Evolutionary conservation across 2,329 filamentous ascomycete species (phyloP).

Genomic region (Whalleya microplaca): DNA sequence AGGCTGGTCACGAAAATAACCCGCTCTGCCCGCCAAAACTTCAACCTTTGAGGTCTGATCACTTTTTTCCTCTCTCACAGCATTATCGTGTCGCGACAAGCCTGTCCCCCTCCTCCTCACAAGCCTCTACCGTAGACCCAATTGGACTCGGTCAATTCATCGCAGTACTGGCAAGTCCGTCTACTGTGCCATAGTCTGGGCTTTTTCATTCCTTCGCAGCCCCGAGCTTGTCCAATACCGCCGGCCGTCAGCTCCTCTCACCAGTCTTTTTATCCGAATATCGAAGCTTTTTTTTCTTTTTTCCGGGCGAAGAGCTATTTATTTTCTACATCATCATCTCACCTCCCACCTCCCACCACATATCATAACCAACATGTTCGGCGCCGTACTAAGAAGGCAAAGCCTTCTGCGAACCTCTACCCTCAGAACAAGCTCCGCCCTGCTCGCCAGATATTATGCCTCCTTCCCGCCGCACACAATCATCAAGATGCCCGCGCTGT

Average conservation of each 20-base stretch:
- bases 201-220: slow-evolving; percentile 19
- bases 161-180: slow-evolving; percentile 23
- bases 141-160: slow-evolving; percentile 29
- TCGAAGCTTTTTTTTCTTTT: slow-evolving; percentile 10
- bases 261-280: slow-evolving; percentile 17
- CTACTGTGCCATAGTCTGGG: slow-evolving; percentile 24
- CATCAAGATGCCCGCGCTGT: slow-evolving; percentile 97
- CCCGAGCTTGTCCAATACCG: slow-evolving; percentile 18
- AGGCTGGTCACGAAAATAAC: slow-evolving; percentile 29
- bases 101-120: slow-evolving; percentile 4
- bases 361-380: slow-evolving; percentile 58
- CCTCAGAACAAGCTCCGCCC: slow-evolving; percentile 55
- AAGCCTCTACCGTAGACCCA: slow-evolving; percentile 12
- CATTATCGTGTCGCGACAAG: slow-evolving; percentile 25
- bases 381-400: slow-evolving; percentile 66
- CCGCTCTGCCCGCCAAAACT: slow-evolving; percentile 28
- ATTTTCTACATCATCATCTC: slow-evolving; percentile 18
- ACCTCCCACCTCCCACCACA: too few species aligned
- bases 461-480: slow-evolving; percentile 94
- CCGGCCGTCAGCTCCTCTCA: slow-evolving; percentile 21
- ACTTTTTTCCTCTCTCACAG: slow-evolving; percentile 34
- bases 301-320: slow-evolving; percentile 24
- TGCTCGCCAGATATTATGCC: slow-evolving; percentile 68
- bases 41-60: slow-evolving; percentile 24
- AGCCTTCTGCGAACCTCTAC: slow-evolving; percentile 56